Conservation (phyloP, 345 rosid genomes). For the Dovyalis caffra region DNA sequence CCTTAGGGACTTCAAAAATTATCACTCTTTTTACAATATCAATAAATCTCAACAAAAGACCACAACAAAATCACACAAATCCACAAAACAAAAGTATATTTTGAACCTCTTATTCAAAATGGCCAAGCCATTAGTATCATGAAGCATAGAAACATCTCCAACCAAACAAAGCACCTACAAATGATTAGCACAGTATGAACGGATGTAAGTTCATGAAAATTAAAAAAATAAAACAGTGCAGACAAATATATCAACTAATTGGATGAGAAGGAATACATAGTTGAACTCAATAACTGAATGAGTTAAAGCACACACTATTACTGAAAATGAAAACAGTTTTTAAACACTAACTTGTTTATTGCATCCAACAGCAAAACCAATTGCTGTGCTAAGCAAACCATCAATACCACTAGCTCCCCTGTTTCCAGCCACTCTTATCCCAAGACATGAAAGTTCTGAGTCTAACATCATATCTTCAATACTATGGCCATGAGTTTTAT, state of each 20-base stretch:
- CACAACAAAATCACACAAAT: constrained; percentile 1
- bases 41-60: neutral
- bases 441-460: constrained; percentile 49
- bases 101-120: constrained; percentile 69
- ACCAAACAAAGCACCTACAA: constrained; percentile 69
- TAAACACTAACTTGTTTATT: constrained; percentile 57
- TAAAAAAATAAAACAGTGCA: neutral
- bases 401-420: constrained; percentile 99
- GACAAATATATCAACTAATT: neutral
- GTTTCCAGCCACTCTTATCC: constrained; percentile 79
- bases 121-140: constrained; percentile 94
- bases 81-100: neutral
- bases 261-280: neutral
- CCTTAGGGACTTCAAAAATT: neutral
- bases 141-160: constrained; percentile 94
- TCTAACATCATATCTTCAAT: constrained; percentile 37
- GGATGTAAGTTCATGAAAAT: neutral
- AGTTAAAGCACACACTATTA: neutral
- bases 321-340: neutral
- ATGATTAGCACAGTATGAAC: constrained; percentile 6
- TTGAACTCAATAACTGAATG: neutral
- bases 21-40: neutral
- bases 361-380: constrained; percentile 92
- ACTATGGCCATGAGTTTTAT: constrained; percentile 26
- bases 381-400: constrained; percentile 89